These are phyloP conservation scores for Phytopythium helicoides DNA, from an alignment of 352 stramenopile genomes.

Conservation along the genomic window DNA sequence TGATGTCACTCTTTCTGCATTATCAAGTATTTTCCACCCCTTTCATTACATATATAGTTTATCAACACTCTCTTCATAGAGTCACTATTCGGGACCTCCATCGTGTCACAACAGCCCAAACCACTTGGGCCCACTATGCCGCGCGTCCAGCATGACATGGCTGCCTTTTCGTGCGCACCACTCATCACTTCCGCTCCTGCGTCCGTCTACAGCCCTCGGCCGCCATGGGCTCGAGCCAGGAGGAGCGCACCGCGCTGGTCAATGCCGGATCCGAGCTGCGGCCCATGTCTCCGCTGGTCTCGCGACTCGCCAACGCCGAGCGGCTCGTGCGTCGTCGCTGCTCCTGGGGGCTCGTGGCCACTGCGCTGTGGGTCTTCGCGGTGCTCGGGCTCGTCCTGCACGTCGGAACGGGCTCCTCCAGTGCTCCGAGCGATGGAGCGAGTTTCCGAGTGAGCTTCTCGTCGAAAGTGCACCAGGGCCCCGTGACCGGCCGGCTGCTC, in stretches of 20 bases:
- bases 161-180: too few relatives aligned
- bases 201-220: too few relatives aligned
- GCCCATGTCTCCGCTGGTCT: conserved; percentile 3
- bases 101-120: too few relatives aligned
- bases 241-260: conserved; percentile 7
- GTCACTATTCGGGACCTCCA: too few relatives aligned
- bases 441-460: conserved; percentile 43
- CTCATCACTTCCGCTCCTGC: too few relatives aligned
- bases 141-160: too few relatives aligned
- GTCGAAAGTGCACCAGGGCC: conserved; percentile 18
- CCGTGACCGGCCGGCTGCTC: conserved; percentile 56
- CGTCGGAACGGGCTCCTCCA: conserved; percentile 5
- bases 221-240: neutral
- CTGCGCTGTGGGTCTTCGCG: conserved; percentile 11
- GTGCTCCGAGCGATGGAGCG: conserved; percentile 2
- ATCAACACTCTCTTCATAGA: too few relatives aligned
- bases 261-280: too few relatives aligned
- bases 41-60: too few relatives aligned
- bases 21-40: too few relatives aligned
- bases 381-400: conserved; percentile 14
- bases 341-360: conserved; percentile 19
- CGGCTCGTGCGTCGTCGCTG: conserved; percentile 4
- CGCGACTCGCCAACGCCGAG: conserved; percentile 3
- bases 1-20: too few relatives aligned
- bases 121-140: too few relatives aligned